Evolutionary conservation across 2,329 filamentous ascomycete species (phyloP).

Genomic region (Graphiopsis chlorocephala): DNA sequence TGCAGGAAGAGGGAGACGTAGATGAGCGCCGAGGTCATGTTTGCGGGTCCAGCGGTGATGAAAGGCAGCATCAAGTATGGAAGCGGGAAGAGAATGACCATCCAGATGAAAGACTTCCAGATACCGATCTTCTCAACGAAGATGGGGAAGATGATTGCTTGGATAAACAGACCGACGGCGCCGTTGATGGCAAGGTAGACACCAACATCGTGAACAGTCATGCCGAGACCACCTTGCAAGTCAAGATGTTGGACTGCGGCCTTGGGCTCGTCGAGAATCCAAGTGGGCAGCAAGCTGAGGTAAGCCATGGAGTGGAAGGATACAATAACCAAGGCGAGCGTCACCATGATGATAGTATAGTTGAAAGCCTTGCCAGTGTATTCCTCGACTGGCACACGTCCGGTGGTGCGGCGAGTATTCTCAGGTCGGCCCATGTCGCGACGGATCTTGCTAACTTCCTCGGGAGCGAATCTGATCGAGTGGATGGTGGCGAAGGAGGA

Average conservation of each 20-base stretch:
- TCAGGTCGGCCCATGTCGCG: slow-evolving; percentile 40
- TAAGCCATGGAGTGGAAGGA: slow-evolving; percentile 93
- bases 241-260: slow-evolving; percentile 32
- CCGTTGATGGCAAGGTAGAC: slow-evolving; percentile 66
- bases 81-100: slow-evolving; percentile 62
- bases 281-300: slow-evolving; percentile 84
- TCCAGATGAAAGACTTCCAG: slow-evolving; percentile 62
- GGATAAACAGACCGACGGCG: slow-evolving; percentile 66
- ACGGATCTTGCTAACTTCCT: slow-evolving; percentile 48
- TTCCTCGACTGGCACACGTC: slow-evolving; percentile 23
- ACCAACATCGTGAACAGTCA: slow-evolving; percentile 63
- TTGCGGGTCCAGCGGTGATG: slow-evolving; percentile 54
- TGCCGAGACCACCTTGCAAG: slow-evolving; percentile 60
- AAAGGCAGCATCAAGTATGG: slow-evolving; percentile 67
- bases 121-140: slow-evolving; percentile 61
- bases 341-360: slow-evolving; percentile 66
- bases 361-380: slow-evolving; percentile 51
- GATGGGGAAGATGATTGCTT: slow-evolving; percentile 65
- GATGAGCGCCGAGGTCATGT: slow-evolving; percentile 55
- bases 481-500: slow-evolving; percentile 18
- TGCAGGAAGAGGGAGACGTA: slow-evolving; percentile 62
- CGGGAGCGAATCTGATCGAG: slow-evolving; percentile 34
- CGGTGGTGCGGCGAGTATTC: slow-evolving; percentile 1
- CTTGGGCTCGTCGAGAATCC: slow-evolving; percentile 71
- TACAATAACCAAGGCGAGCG: slow-evolving; percentile 77